A percentile compares a stretch with the other conserved stretches of the same genome.
Conservation (phyloP, 306 rosid species). For the Sicyos edulis region DNA sequence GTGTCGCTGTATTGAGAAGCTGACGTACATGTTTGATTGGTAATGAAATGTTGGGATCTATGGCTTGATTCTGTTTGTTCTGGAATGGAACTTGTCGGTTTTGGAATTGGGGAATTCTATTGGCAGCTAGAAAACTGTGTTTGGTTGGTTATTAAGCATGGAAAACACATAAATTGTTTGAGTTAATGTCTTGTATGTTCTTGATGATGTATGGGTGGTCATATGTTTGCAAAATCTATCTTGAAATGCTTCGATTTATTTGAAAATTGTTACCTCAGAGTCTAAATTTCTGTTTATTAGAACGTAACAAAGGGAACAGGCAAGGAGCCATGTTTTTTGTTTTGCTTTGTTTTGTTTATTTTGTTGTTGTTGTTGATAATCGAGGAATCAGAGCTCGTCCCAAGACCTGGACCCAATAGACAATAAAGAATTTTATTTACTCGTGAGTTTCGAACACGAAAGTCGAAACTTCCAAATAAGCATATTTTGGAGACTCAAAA, state of each 20-base stretch:
- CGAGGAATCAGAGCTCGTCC: neutral
- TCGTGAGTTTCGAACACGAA: too few relatives aligned
- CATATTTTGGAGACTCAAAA: too few relatives aligned
- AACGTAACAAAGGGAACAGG: neutral
- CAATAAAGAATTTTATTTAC: too few relatives aligned
- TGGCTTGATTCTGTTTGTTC: neutral
- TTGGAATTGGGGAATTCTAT: neutral
- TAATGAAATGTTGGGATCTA: neutral
- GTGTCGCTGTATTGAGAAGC: neutral
- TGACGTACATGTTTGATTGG: constrained; percentile 1
- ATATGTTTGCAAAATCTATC: neutral
- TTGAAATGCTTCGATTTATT: neutral
- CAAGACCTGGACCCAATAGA: too few relatives aligned
- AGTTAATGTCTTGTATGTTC: neutral
- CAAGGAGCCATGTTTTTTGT: too few relatives aligned
- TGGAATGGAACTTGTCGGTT: neutral
- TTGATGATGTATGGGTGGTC: neutral
- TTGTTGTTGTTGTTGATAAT: too few relatives aligned
- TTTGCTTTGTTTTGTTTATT: too few relatives aligned
- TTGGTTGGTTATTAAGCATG: neutral
- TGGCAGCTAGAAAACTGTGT: neutral
- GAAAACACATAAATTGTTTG: neutral
- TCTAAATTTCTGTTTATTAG: neutral
- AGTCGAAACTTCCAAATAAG: too few relatives aligned
- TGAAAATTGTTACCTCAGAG: neutral